Evolutionary conservation across 352 stramenopile species (phyloP), one percentile per base, ranked within the genome.

Genomic region (Phytophthora citrophthora): DNA sequence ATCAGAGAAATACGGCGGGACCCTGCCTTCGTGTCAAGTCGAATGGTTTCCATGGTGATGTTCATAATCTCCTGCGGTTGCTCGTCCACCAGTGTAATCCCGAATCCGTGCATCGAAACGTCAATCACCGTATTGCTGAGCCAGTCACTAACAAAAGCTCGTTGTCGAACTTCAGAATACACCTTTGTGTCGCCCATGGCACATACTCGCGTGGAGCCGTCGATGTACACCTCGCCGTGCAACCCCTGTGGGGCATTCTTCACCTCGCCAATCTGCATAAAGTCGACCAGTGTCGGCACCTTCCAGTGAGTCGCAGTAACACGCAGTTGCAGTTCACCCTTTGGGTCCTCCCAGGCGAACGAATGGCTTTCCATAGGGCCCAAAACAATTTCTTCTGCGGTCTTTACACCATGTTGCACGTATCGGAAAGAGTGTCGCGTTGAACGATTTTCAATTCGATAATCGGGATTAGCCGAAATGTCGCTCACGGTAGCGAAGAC

Each of bases 371-470:
- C 72, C 20, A 91, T 63, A 9, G 88, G 88, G 3, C 79, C 72
- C 13, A 96, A 57, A 32, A 89, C 58, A 29, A 94, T 67, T 23
- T 94, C 83, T 34, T 96, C 84, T 0, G 81, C 70, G 1, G 69
- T 71, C 41, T 88, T 86, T 7, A 81, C 62, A 26, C 69, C 74
- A 29, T 82, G 67, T 38, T 96, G 88, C 3, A 87, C 61, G 43
- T 96, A 96, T n/a, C 81, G 70, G 59, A 95, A 89, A 13, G 83
- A 70, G 55, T 86, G 65, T 9, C 70, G 76, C 10, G 79, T 91
- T 34, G 85, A 96, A 2, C 88, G 85, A 59, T 96, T 96, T 54
- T 96, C 88, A 46, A 96, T 94, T 12, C 88, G 88, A 49, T 94
- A 93, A 15, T 74, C 81, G 12, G 88, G 87, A 0, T 68, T 81